A percentile compares a stretch with the other conserved stretches of the same genome.
These are phyloP conservation scores for Schizosaccharomyces octosporus DNA, from an alignment of 805 yeast species.

Conservation along the genomic window DNA sequence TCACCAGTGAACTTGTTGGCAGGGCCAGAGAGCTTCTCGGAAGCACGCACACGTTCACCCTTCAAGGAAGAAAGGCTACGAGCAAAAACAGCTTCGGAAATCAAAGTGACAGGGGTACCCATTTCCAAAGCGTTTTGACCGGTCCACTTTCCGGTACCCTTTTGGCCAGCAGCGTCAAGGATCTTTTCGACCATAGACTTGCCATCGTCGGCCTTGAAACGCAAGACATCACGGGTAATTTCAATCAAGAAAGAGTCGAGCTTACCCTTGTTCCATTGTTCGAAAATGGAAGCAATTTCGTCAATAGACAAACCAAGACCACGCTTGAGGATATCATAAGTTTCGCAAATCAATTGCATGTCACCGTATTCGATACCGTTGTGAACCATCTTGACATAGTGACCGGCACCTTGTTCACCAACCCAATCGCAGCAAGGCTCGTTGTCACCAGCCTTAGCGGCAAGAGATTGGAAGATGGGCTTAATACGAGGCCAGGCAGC, in stretches of 20 bases:
- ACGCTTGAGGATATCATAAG: slow-evolving; percentile 86
- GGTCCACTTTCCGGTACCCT: slow-evolving; percentile 99
- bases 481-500: slow-evolving; percentile 98
- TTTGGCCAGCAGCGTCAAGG: slow-evolving; percentile 91
- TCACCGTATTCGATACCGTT: slow-evolving; percentile 99
- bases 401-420: slow-evolving; percentile 97
- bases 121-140: slow-evolving; percentile 92
- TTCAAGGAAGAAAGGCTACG: slow-evolving; percentile 85
- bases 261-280: slow-evolving; percentile 90
- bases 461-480: slow-evolving; percentile 81
- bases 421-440: slow-evolving; percentile 99
- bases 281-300: slow-evolving; percentile 82
- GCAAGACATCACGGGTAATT: slow-evolving; percentile 84
- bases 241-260: slow-evolving; percentile 90
- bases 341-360: slow-evolving; percentile 96
- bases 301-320: slow-evolving; percentile 71
- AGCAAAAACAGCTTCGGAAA: slow-evolving; percentile 95
- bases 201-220: slow-evolving; percentile 72
- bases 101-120: slow-evolving; percentile 94
- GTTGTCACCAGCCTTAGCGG: slow-evolving; percentile 79
- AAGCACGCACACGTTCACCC: slow-evolving; percentile 71
- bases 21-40: slow-evolving; percentile 63
- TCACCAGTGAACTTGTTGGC: slow-evolving; percentile 40
- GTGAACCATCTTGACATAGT: slow-evolving; percentile 97
- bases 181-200: slow-evolving; percentile 88